These are phyloP conservation scores for Talaromyces sp. DNA, from an alignment of 2,329 filamentous ascomycete genomes.

Conservation along the genomic window DNA sequence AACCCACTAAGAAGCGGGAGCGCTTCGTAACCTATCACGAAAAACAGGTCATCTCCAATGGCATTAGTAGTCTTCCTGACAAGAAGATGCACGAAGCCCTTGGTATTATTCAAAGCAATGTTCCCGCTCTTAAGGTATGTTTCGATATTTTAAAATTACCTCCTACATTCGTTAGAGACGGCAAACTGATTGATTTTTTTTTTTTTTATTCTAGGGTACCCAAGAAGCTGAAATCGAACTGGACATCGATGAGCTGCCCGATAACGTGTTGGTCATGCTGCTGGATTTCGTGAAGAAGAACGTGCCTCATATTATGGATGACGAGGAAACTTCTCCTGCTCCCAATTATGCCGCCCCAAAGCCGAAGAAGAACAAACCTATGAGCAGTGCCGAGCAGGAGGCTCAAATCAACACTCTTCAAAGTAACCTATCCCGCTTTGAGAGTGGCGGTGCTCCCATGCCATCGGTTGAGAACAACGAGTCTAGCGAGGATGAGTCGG, in stretches of 20 bases:
- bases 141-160: not conserved
- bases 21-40: conserved; percentile 73
- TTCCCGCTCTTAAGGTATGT: conserved; percentile 68
- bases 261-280: conserved; percentile 49
- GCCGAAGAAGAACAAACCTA: conserved; percentile 56
- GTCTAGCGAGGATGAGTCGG: conserved; percentile 51
- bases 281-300: conserved; percentile 53
- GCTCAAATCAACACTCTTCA: conserved; percentile 53
- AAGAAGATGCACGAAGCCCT: conserved; percentile 79
- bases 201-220: conserved; percentile 33
- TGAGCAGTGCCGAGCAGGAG: conserved; percentile 56
- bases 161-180: not conserved
- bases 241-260: conserved; percentile 53
- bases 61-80: conserved; percentile 78
- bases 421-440: conserved; percentile 50
- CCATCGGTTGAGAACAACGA: conserved; percentile 48
- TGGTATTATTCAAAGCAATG: conserved; percentile 83
- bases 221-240: conserved; percentile 53
- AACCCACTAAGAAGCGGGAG: conserved; percentile 54
- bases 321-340: conserved; percentile 43
- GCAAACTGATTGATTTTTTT: conserved; percentile 11
- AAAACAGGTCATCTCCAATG: conserved; percentile 87
- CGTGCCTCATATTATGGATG: conserved; percentile 45
- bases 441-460: conserved; percentile 45
- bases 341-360: conserved; percentile 42